phyloP scores from a whole-genome alignment of 768 basidiomycete genomes.

The Pleurotus sapidus region DNA sequence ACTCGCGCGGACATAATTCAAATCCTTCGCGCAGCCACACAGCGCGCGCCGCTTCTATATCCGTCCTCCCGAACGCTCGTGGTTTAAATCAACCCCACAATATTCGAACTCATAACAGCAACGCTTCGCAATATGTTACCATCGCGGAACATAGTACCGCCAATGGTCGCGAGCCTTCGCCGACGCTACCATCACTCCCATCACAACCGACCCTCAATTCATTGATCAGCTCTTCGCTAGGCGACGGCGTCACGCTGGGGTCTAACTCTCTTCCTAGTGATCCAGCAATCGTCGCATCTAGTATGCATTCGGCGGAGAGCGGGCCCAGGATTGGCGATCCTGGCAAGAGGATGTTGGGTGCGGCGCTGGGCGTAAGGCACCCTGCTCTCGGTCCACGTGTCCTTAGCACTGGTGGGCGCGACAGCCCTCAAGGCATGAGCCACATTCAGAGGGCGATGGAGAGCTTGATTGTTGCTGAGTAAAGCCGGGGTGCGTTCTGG shows the following conservation, averaged over 20 bases:
- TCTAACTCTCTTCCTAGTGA: constrained; percentile 46
- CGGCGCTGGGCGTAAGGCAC: constrained; percentile 81
- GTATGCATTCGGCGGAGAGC: constrained; percentile 38
- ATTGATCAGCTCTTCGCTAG: constrained; percentile 74
- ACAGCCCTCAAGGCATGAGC: constrained; percentile 46
- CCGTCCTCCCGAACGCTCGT: constrained; percentile 56
- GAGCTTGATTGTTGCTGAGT: constrained; percentile 72
- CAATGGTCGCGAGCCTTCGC: constrained; percentile 69
- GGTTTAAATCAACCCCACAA: constrained; percentile 29
- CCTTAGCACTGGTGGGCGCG: constrained; percentile 38
- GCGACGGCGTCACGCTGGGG: constrained; percentile 45
- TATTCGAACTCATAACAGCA: constrained; percentile 27
- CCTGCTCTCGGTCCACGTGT: constrained; percentile 67
- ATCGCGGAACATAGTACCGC: constrained; percentile 51
- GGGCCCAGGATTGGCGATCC: constrained; percentile 85
- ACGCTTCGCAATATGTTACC: constrained; percentile 28
- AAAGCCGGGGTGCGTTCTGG: not conserved
- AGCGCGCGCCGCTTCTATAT: constrained; percentile 65
- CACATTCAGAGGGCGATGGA: constrained; percentile 78
- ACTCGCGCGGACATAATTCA: constrained; percentile 64
- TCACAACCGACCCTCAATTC: constrained; percentile 84
- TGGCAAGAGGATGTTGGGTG: constrained; percentile 86
- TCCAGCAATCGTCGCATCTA: constrained; percentile 66
- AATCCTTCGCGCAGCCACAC: constrained; percentile 71
- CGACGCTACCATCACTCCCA: constrained; percentile 77